A percentile compares a stretch with the other conserved stretches of the same genome.
phyloP scores from a whole-genome alignment of 169 alveolate species.

The Plasmodium chabaudi region DNA sequence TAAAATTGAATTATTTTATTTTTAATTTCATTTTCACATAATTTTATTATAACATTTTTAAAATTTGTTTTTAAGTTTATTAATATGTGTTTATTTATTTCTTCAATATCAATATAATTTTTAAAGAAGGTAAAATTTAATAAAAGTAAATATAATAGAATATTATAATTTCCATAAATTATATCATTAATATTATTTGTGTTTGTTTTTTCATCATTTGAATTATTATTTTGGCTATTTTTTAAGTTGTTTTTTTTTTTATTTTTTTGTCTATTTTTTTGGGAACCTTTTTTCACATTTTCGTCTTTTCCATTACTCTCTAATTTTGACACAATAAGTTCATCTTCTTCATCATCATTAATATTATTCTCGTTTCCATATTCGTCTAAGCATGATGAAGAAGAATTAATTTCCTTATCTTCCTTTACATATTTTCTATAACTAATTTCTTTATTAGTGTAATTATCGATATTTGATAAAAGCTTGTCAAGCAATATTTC shows the following conservation, averaged over 20 bases:
- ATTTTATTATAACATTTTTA: slow-evolving; percentile 37
- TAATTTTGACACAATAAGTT: not conserved
- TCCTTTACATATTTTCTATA: slow-evolving; percentile 19
- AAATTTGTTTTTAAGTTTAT: slow-evolving; percentile 35
- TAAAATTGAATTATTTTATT: slow-evolving; percentile 58
- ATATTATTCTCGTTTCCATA: not conserved
- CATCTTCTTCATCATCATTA: not conserved
- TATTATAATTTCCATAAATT: slow-evolving; percentile 56
- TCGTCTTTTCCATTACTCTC: not conserved
- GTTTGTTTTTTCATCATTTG: slow-evolving; percentile 3
- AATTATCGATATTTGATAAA: slow-evolving; percentile 21
- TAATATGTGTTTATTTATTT: slow-evolving; percentile 30
- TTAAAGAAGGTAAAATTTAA: slow-evolving; percentile 39
- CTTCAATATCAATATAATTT: slow-evolving; percentile 30
- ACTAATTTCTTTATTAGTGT: slow-evolving; percentile 43
- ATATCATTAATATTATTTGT: slow-evolving; percentile 21
- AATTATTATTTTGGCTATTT: too few relatives aligned
- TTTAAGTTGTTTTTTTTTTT: slow-evolving; percentile 9
- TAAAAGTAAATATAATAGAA: slow-evolving; percentile 39
- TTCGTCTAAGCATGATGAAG: not conserved
- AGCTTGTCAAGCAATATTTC: slow-evolving; percentile 28
- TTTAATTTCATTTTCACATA: slow-evolving; percentile 39
- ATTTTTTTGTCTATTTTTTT: not conserved
- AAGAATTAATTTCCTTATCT: not conserved
- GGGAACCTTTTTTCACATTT: not conserved